phyloP scores from a whole-genome alignment of 768 basidiomycete species.

The Fistulinella prunicolor region DNA sequence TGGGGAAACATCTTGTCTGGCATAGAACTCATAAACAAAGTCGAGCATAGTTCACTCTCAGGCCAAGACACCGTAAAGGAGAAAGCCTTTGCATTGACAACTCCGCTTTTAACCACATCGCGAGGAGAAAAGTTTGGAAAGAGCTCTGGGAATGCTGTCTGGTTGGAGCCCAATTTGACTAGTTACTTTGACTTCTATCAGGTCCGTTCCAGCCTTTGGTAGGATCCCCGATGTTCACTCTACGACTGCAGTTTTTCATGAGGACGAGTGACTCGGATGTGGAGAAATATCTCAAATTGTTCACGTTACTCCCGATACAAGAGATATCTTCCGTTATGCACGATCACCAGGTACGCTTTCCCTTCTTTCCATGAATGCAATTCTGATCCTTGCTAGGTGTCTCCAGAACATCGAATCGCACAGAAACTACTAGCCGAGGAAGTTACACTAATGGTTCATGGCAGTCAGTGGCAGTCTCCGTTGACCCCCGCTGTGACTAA shows the following conservation, averaged over 20 bases:
- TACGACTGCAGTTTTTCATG: slow-evolving; percentile 73
- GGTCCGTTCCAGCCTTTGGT: slow-evolving; percentile 37
- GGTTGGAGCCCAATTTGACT: slow-evolving; percentile 77
- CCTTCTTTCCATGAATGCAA: background rate
- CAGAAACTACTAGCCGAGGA: slow-evolving; percentile 55
- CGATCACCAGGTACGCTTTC: slow-evolving; percentile 51
- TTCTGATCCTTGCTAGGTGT: slow-evolving; percentile 14
- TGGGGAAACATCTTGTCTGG: slow-evolving; percentile 98
- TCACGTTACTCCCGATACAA: slow-evolving; percentile 68
- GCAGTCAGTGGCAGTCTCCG: slow-evolving; percentile 36
- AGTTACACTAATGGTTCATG: slow-evolving; percentile 59
- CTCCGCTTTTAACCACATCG: slow-evolving; percentile 88
- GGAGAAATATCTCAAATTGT: slow-evolving; percentile 72
- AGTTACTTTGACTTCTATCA: slow-evolving; percentile 95
- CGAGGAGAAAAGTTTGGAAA: slow-evolving; percentile 96
- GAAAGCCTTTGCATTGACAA: slow-evolving; percentile 80
- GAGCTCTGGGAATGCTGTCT: slow-evolving; percentile 92
- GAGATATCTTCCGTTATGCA: slow-evolving; percentile 56
- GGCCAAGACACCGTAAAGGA: slow-evolving; percentile 13
- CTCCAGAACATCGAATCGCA: slow-evolving; percentile 42
- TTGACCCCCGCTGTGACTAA: slow-evolving; percentile 1
- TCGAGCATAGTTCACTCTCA: slow-evolving; percentile 10
- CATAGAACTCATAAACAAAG: slow-evolving; percentile 79
- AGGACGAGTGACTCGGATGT: slow-evolving; percentile 79
- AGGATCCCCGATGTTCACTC: background rate